Base-by-base conservation (phyloP, 129 eudicot genomes). In the Silybum marianum region DNA sequence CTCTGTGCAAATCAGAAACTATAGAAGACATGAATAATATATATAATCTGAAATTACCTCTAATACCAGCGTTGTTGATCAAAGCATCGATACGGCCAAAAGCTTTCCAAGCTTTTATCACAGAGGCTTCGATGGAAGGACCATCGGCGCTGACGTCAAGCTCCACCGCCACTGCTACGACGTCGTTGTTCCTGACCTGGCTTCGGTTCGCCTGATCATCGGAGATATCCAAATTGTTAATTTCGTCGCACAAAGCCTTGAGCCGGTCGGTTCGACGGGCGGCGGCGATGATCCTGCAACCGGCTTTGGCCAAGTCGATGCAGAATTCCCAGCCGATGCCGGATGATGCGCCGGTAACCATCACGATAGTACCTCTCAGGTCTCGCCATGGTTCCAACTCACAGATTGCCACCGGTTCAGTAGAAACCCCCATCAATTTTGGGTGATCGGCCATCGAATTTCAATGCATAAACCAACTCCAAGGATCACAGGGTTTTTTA, bases 261-360 rank as follows among this genome's bases (percentile, higher is more conserved):
- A 88, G 88, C 48, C 89, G 84, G 9, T 86, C 84, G 0, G 13
- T 86, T 18, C 86, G 77, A 9, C 89, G 82, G 23, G 88, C 89
- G 6, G 92, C 81, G 1, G 89, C 89, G 44, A 88, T 66, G 39
- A 88, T 81, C 19, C 77, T 18, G 19, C 89, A 86, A 48, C 86
- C 92, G 22, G 66, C 76, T 71, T 88, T 86, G 73, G 91, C 91
- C 4, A 85, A 81, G 60, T 77, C 86, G 8, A 84, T 74, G 32
- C 91, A 88, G 8, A 85, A 73, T 24, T 85, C 86, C 23, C 85
- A 60, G 11, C 89, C 89, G 6, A 88, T 32, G 16, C 91, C 89
- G 1, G 87, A 73, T 7, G 91, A 85, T 72, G 91, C 89, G 2
- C 89, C 87, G 60, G 89, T 85, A 7, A 85, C 89, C 85, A 88